Conservation (phyloP, 1,284 basidiomycete genomes). For the Ceratobasidium sp. region DNA sequence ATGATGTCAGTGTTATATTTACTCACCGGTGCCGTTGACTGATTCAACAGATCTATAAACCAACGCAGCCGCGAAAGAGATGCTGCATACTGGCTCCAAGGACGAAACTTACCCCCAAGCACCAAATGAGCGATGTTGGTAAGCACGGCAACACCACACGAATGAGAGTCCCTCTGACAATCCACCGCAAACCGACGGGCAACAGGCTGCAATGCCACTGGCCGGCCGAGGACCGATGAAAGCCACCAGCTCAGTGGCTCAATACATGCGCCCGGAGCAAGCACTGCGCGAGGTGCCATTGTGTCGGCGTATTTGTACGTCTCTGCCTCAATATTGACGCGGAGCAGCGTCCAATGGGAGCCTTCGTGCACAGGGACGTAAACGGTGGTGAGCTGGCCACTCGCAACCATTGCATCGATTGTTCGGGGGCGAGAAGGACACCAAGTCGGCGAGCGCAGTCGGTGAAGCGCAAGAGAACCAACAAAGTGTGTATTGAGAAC, state of each 20-base stretch:
- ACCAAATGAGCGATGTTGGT: neutral
- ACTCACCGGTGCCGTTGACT: no score
- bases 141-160: conserved; percentile 5
- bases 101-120: neutral
- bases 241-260: neutral
- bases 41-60: neutral
- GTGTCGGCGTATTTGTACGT: neutral
- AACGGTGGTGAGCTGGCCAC: neutral
- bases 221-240: neutral
- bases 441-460: neutral
- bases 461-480: neutral
- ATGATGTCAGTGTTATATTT: no score
- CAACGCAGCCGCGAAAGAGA: neutral
- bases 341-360: conserved; percentile 2
- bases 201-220: neutral
- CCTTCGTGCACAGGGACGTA: neutral
- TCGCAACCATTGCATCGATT: neutral
- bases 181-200: neutral
- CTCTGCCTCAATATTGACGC: neutral
- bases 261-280: neutral
- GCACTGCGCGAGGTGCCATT: neutral
- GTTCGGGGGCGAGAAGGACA: neutral
- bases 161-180: neutral
- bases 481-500: neutral
- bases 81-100: neutral